Percentiles rank a stretch among this genome's conserved stretches.
Conservation (phyloP, 1,284 basidiomycete genomes). For the Gastroboletus turbinatus region DNA sequence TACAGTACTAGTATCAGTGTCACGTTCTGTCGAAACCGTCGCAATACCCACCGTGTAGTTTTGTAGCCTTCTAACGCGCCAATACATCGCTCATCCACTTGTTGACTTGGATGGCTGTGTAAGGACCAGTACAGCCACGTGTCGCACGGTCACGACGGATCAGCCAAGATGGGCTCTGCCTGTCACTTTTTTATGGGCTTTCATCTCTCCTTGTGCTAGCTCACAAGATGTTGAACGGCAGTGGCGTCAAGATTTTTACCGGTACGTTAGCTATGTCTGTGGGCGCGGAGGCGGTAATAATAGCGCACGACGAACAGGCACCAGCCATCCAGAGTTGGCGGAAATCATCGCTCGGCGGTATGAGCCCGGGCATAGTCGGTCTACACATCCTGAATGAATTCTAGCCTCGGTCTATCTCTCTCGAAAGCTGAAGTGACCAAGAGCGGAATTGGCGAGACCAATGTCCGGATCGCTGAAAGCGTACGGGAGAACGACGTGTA, state of each 20-base stretch:
- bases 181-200: slow-evolving; percentile 20
- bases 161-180: slow-evolving; percentile 8
- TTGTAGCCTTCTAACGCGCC: slow-evolving; percentile 31
- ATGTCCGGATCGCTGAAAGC: slow-evolving; percentile 90
- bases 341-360: slow-evolving; percentile 93
- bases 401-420: slow-evolving; percentile 81
- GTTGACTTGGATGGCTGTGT: background rate
- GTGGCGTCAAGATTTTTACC: slow-evolving; percentile 89
- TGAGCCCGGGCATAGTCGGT: slow-evolving; percentile 21
- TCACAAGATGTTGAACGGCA: slow-evolving; percentile 67
- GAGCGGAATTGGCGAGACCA: slow-evolving; percentile 91
- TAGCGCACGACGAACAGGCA: slow-evolving; percentile 50
- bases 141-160: slow-evolving; percentile 20
- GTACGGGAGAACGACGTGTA: slow-evolving; percentile 99
- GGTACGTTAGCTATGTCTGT: slow-evolving; percentile 51
- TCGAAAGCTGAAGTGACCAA: slow-evolving; percentile 83
- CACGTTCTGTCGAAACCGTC: slow-evolving; percentile 22
- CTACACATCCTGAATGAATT: slow-evolving; percentile 19
- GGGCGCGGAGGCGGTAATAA: background rate
- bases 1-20: slow-evolving; percentile 38
- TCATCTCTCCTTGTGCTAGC: slow-evolving; percentile 9
- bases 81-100: slow-evolving; percentile 4
- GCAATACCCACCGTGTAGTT: slow-evolving; percentile 39
- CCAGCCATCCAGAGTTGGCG: slow-evolving; percentile 95
- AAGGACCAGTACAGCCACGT: slow-evolving; percentile 19